phyloP scores from a whole-genome alignment of 2,329 filamentous ascomycete species.

The Aureobasidium namibiae region DNA sequence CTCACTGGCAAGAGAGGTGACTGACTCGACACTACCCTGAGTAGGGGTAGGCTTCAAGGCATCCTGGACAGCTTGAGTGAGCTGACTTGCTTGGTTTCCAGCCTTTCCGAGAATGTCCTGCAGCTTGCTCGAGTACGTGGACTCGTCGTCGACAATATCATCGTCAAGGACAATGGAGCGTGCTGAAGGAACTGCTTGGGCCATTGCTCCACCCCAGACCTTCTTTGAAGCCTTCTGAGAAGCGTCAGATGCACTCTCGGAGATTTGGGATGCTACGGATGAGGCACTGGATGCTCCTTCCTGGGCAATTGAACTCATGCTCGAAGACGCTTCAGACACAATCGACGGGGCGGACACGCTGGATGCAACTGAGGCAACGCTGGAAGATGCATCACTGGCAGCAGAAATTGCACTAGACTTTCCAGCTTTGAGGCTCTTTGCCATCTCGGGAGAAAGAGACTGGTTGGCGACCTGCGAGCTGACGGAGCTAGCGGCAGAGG shows the following conservation, averaged over 20 bases:
- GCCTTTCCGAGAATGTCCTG: conserved; percentile 45
- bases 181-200: conserved; percentile 41
- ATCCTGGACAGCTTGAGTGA: conserved; percentile 49
- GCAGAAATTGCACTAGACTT: conserved; percentile 15
- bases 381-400: conserved; percentile 15
- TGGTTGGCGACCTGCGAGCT: conserved; percentile 1
- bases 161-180: conserved; percentile 43
- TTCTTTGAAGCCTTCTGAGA: conserved; percentile 28
- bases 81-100: conserved; percentile 44
- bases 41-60: conserved; percentile 40
- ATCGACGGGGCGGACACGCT: conserved; percentile 16
- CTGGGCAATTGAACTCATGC: conserved; percentile 2
- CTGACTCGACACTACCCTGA: conserved; percentile 40
- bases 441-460: conserved; percentile 21
- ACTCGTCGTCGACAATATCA: conserved; percentile 34
- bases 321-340: conserved; percentile 17
- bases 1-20: conserved; percentile 46
- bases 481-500: conserved; percentile 22
- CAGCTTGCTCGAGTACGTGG: conserved; percentile 42
- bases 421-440: conserved; percentile 28
- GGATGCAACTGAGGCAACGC: conserved; percentile 21
- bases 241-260: conserved; percentile 23
- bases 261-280: conserved; percentile 22
- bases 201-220: conserved; percentile 47
- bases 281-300: conserved; percentile 21